Evolutionary conservation across 2,329 filamentous ascomycete genomes (phyloP).

Genomic region (Aspergillus tanneri): DNA sequence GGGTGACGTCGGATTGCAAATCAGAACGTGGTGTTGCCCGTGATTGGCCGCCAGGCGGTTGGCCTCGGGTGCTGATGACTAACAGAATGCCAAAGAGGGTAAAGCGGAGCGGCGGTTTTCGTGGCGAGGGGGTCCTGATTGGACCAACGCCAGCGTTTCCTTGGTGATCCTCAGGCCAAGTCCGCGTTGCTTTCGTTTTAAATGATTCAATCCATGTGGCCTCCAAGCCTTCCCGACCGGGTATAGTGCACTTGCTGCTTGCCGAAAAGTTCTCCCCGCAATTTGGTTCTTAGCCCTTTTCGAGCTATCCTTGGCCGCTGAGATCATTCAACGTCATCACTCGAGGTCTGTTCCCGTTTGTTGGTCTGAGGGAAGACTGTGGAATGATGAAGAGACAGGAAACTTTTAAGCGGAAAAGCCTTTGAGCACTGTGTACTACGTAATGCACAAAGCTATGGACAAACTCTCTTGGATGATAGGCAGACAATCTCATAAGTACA

Average conservation of each 20-base stretch:
- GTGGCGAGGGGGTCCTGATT: slow-evolving; percentile 22
- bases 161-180: no score
- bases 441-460: background rate
- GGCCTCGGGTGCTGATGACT: slow-evolving; percentile 21
- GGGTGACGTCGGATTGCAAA: slow-evolving; percentile 24
- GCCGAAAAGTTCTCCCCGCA: slow-evolving; percentile 22
- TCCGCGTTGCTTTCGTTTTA: slow-evolving; percentile 3
- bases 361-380: slow-evolving; percentile 2
- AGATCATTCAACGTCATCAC: slow-evolving; percentile 25
- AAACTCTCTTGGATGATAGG: background rate
- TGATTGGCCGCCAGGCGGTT: slow-evolving; percentile 29
- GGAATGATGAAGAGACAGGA: background rate
- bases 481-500: slow-evolving; percentile 3
- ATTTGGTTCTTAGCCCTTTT: slow-evolving; percentile 15
- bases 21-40: slow-evolving; percentile 6
- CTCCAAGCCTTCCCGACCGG: slow-evolving; percentile 11
- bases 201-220: slow-evolving; percentile 5
- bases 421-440: slow-evolving; percentile 6
- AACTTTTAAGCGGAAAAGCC: no score
- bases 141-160: no score
- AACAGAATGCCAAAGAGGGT: slow-evolving; percentile 10
- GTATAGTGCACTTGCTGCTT: slow-evolving; percentile 12
- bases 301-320: slow-evolving; percentile 7
- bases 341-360: slow-evolving; percentile 15
- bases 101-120: slow-evolving; percentile 17